phyloP scores from a whole-genome alignment of 371 early-diverging fungal genomes.

The Mucor piriformis region DNA sequence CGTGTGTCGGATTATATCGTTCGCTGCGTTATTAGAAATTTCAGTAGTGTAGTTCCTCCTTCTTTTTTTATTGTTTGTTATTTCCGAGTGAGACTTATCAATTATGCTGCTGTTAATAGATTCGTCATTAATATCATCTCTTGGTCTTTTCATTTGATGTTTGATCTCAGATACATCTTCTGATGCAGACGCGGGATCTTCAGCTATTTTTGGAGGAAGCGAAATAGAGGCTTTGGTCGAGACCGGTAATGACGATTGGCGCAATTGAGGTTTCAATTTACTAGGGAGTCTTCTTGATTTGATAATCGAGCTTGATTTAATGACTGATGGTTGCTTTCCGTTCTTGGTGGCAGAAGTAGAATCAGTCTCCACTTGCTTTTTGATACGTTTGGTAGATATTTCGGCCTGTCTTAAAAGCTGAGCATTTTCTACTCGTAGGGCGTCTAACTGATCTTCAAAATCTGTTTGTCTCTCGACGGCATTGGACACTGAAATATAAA shows the following conservation, averaged over 20 bases:
- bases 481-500: conserved; percentile 24
- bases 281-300: not conserved
- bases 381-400: conserved; percentile 8
- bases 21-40: not conserved
- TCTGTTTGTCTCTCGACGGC: conserved; percentile 27
- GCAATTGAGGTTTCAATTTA: conserved; percentile 9
- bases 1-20: too few relatives aligned
- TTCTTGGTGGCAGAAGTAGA: not conserved
- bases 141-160: not conserved
- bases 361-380: conserved; percentile 6
- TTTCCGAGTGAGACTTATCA: not conserved
- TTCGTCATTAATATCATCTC: not conserved
- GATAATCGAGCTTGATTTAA: not conserved
- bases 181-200: not conserved
- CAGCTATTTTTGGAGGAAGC: not conserved
- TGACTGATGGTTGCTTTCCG: not conserved
- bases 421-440: conserved; percentile 38
- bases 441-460: conserved; percentile 29
- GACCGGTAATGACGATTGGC: conserved; percentile 1
- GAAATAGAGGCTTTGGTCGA: not conserved
- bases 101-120: not conserved
- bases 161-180: not conserved
- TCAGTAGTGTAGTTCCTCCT: not conserved
- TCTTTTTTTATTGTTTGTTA: conserved; percentile 1
- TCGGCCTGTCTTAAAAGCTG: conserved; percentile 34